A percentile compares a stretch with the other conserved stretches of the same genome.
Evolutionary conservation across 2,329 filamentous ascomycete genomes (phyloP).

Genomic region (Apiospora saccharicola): DNA sequence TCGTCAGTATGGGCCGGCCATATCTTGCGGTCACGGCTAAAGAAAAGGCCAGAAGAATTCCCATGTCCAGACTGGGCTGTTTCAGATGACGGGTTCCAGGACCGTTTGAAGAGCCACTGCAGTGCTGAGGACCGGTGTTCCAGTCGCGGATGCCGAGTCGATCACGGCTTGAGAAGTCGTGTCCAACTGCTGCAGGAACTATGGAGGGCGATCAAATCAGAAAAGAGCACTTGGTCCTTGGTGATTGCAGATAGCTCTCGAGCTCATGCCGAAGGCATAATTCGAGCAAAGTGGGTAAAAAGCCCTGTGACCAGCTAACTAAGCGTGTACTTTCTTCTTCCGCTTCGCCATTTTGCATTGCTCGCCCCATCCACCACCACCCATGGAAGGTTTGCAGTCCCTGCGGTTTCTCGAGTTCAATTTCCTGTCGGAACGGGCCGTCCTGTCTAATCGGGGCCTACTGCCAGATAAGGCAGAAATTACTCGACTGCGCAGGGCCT

Average conservation of each 20-base stretch:
- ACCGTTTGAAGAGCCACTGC: conserved; percentile 33
- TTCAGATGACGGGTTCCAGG: conserved; percentile 35
- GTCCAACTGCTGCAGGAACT: conserved; percentile 27
- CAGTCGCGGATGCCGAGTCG: conserved; percentile 13
- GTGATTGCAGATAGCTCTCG: background rate
- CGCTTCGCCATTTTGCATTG: background rate
- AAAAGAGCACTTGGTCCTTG: conserved; percentile 2
- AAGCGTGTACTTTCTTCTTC: background rate
- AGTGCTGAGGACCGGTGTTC: conserved; percentile 27
- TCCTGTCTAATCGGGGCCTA: conserved; percentile 28
- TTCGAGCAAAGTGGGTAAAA: conserved; percentile 13
- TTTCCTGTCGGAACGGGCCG: conserved; percentile 39
- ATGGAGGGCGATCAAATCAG: background rate
- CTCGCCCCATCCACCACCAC: background rate
- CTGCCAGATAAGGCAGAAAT: conserved; percentile 13
- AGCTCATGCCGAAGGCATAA: background rate
- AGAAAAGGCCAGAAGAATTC: conserved; percentile 11
- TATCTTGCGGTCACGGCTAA: background rate
- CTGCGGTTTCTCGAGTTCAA: conserved; percentile 24
- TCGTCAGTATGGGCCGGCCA: conserved; percentile 1
- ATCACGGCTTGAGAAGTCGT: conserved; percentile 25
- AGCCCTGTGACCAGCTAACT: background rate
- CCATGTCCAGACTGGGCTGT: conserved; percentile 29
- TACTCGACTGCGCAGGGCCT: conserved; percentile 18
- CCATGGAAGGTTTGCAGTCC: conserved; percentile 13